Evolutionary conservation across 495 filamentous ascomycete species (phyloP).

Genomic region (Halenospora varia): DNA sequence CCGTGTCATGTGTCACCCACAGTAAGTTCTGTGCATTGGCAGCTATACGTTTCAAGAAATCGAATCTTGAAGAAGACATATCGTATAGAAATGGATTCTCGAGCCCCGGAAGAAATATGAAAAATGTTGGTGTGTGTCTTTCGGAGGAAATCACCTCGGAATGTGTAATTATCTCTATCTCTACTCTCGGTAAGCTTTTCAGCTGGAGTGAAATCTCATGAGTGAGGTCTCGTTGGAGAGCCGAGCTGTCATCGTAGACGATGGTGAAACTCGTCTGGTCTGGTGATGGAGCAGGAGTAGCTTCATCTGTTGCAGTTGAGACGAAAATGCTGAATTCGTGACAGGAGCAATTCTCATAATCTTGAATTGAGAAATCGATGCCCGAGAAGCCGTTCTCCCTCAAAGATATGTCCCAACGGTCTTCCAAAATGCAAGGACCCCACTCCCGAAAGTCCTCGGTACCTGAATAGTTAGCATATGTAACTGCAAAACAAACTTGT

Average conservation of each 20-base stretch:
- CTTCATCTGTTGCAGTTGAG: not conserved
- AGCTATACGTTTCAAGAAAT: constrained; percentile 33
- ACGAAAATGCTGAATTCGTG: not conserved
- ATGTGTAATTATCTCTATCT: not conserved
- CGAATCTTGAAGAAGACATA: constrained; percentile 16
- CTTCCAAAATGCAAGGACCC: not conserved
- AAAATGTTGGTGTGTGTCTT: not conserved
- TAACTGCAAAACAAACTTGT: not conserved
- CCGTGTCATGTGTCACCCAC: constrained; percentile 17
- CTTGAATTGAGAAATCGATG: not conserved
- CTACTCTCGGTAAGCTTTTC: not conserved
- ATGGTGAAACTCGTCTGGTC: not conserved
- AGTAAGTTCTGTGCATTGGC: constrained; percentile 29
- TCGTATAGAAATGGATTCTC: constrained; percentile 2
- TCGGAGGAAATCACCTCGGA: not conserved
- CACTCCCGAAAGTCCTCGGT: not conserved
- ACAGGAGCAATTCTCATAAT: not conserved
- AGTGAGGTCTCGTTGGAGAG: not conserved
- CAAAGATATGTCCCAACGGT: constrained; percentile 1
- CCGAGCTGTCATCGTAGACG: not conserved
- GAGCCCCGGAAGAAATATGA: constrained; percentile 7
- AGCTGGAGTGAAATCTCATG: not conserved
- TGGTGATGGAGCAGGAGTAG: not conserved
- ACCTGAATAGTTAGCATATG: not conserved
- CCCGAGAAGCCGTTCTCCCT: not conserved